Base-by-base conservation (phyloP, 805 yeast species). In the Schizosaccharomyces osmophilus region DNA sequence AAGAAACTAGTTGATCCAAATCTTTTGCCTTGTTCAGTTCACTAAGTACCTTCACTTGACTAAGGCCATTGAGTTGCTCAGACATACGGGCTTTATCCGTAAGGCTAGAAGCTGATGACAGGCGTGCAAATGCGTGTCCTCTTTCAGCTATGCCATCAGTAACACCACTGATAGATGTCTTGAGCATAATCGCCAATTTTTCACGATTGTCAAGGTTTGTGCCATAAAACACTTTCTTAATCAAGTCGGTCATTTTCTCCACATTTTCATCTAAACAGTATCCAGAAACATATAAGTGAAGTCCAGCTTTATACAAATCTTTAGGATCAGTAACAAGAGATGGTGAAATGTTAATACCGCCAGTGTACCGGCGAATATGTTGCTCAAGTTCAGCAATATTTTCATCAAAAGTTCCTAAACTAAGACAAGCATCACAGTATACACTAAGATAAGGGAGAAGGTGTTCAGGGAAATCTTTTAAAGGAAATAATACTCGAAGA, bases 101-200 rank as follows among this genome's bases (percentile, higher is more conserved):
- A 3, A 87, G 71, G 36, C 79, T 77, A 0, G 95, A 78, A 29
- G 80, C 75, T 1, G 95, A 82, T 66, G 74, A 79, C 4, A 81
- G 75, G 65, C 81, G 78, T 2, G 97, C 95, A 71, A 79, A 89
- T 1, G 83, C 74, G 69, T 93, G 97, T 0, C 98, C 98, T 62
- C 84, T 75, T 62, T 89, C 93, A 9, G 95, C 89, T 61, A 93
- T 81, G 5, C 79, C 75, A 67, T 89, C 82, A 62, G 87, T 74
- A 67, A 86, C 85, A 66, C 87, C 89, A 42, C 88, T 82, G 0
- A 85, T 84, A 67, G 84, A 70, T 51, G 83, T 79, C 67, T 84
- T 84, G 54, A 93, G 80, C 67, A 93, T 74, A 0, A 85, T 80
- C 62, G 80, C 75, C 63, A 93, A 74, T 68, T 88, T 90, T 61